Evolutionary conservation across 1,284 basidiomycete genomes (phyloP).

Genomic region (Austroboletus niveus): DNA sequence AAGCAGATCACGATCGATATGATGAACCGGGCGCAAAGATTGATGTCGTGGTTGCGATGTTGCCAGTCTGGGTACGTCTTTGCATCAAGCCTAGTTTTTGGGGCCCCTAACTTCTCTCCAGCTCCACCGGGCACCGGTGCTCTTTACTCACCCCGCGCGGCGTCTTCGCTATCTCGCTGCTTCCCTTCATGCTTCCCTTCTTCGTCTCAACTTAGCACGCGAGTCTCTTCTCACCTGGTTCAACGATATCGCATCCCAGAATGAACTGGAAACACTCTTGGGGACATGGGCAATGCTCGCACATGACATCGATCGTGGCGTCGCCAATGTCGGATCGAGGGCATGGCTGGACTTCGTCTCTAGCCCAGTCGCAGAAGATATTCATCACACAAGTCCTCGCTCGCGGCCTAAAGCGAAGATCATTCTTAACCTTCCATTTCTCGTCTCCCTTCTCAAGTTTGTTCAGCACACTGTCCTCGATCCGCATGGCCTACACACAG

Average conservation of each 20-base stretch:
- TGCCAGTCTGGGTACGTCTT: slow-evolving; percentile 86
- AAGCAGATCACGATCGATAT: slow-evolving; percentile 29
- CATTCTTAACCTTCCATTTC: slow-evolving; percentile 24
- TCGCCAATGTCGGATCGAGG: slow-evolving; percentile 49
- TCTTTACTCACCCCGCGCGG: slow-evolving; percentile 81
- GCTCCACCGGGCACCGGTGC: slow-evolving; percentile 83
- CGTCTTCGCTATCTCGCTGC: slow-evolving; percentile 72
- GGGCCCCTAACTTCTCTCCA: slow-evolving; percentile 31
- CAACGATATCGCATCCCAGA: slow-evolving; percentile 48
- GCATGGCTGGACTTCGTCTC: slow-evolving; percentile 53
- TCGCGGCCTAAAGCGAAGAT: slow-evolving; percentile 7
- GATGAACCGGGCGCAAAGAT: slow-evolving; percentile 32
- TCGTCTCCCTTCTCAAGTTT: slow-evolving; percentile 45
- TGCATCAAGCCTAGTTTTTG: slow-evolving; percentile 1
- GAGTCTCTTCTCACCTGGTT: slow-evolving; percentile 61
- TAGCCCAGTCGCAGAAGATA: slow-evolving; percentile 20
- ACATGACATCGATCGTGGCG: slow-evolving; percentile 70
- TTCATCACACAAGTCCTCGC: neutral
- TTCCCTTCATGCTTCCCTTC: slow-evolving; percentile 67
- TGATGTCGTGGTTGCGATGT: slow-evolving; percentile 55
- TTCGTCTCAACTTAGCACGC: slow-evolving; percentile 49
- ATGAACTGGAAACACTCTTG: slow-evolving; percentile 68
- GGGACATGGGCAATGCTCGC: slow-evolving; percentile 80
- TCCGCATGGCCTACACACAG: slow-evolving; percentile 61
- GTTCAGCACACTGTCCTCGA: slow-evolving; percentile 59